Percentiles rank a stretch among this genome's conserved stretches.
Evolutionary conservation across 1,139 yeast genomes (phyloP).

Genomic region (Saccharomycopsis phalli): DNA sequence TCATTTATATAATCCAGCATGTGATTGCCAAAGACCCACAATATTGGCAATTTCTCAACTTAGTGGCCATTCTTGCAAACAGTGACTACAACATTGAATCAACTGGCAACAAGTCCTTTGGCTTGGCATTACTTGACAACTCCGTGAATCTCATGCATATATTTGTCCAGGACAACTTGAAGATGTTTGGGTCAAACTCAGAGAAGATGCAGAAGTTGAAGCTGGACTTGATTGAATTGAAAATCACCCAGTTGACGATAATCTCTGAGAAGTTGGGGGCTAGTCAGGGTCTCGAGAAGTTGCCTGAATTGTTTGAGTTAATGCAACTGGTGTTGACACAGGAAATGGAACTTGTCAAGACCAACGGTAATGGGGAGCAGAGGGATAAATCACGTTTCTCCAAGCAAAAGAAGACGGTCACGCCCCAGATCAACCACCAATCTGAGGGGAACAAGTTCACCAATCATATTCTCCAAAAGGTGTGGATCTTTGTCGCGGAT

Average conservation of each 20-base stretch:
- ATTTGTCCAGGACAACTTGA: neutral
- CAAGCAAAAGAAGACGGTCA: no score
- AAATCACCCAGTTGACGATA: constrained; percentile 12
- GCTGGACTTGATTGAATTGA: constrained; percentile 15
- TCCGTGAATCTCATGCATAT: neutral
- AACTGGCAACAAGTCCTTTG: neutral
- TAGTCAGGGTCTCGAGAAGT: constrained; percentile 1
- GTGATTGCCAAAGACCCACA: constrained; percentile 9
- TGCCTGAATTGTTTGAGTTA: constrained; percentile 15
- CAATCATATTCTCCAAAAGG: constrained; percentile 8
- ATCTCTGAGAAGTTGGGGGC: constrained; percentile 1
- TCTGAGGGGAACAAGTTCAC: no score
- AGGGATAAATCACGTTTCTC: no score
- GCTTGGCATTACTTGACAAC: constrained; percentile 1
- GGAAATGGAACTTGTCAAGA: neutral
- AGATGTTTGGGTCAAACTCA: neutral
- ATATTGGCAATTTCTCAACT: constrained; percentile 17
- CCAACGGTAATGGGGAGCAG: neutral
- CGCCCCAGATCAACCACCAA: no score
- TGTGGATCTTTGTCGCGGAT: constrained; percentile 14
- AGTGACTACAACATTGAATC: constrained; percentile 13
- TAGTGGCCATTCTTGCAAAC: constrained; percentile 15
- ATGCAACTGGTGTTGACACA: neutral
- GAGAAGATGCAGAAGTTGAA: constrained; percentile 4
- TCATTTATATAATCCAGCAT: constrained; percentile 9